These are phyloP conservation scores for Podaxis sp. DNA, from an alignment of 768 basidiomycete species.

Conservation along the genomic window DNA sequence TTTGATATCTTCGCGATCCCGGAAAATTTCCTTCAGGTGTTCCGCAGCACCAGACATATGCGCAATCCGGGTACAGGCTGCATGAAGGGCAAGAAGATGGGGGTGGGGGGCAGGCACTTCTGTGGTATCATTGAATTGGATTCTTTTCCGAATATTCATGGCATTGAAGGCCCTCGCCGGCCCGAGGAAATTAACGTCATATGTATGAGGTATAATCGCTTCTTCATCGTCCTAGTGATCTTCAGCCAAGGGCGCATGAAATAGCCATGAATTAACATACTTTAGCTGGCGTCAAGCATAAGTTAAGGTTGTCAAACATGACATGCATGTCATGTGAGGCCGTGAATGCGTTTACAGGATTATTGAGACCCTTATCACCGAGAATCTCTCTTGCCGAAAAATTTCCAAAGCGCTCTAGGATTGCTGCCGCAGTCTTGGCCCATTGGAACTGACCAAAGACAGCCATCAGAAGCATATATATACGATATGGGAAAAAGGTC, in stretches of 20 bases:
- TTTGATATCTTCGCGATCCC: constrained; percentile 22
- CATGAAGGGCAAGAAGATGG: constrained; percentile 30
- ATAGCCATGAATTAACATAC: background rate
- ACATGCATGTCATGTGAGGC: background rate
- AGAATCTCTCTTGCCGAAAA: constrained; percentile 2
- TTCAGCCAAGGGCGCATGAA: background rate
- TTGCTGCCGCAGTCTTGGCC: constrained; percentile 1
- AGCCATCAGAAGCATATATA: background rate
- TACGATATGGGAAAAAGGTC: background rate
- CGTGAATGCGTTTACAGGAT: constrained; percentile 13
- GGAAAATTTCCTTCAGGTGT: constrained; percentile 23
- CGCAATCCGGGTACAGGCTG: constrained; percentile 29
- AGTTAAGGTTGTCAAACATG: background rate
- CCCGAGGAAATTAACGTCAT: background rate
- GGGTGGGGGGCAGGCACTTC: constrained; percentile 27
- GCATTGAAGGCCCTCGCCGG: background rate
- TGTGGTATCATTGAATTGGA: background rate
- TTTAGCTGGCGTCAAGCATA: constrained; percentile 8
- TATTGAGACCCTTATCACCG: constrained; percentile 6
- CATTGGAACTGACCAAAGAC: constrained; percentile 6
- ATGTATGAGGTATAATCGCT: constrained; percentile 4
- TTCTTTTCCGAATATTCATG: background rate
- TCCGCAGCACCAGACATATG: constrained; percentile 33
- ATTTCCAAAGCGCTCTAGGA: constrained; percentile 9
- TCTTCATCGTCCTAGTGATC: background rate